A percentile compares a stretch with the other conserved stretches of the same genome.
Conservation (phyloP, 768 basidiomycete genomes). For the Collybia mongolica region DNA sequence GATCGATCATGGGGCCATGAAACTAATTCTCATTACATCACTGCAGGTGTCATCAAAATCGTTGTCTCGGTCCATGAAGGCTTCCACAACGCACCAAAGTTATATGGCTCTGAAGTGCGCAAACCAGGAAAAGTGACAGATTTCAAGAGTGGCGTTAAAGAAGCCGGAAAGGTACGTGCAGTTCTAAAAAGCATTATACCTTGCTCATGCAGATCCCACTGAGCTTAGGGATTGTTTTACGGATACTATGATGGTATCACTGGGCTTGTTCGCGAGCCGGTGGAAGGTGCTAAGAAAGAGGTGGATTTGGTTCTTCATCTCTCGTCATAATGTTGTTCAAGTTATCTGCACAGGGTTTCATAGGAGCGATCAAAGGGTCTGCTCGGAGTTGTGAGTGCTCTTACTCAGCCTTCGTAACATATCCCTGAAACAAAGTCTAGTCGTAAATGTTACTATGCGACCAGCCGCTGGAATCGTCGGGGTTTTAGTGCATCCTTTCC, state of each 20-base stretch:
- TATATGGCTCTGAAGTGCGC: slow-evolving; percentile 38
- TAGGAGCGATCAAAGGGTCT: slow-evolving; percentile 33
- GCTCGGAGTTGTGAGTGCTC: slow-evolving; percentile 29
- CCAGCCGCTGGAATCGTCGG: slow-evolving; percentile 33
- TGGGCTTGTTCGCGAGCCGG: slow-evolving; percentile 29
- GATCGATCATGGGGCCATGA: neutral
- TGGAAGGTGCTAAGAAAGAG: slow-evolving; percentile 31
- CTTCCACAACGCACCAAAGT: slow-evolving; percentile 38
- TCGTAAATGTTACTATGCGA: slow-evolving; percentile 28
- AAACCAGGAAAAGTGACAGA: slow-evolving; percentile 39
- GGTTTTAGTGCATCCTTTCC: slow-evolving; percentile 34
- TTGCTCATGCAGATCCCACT: neutral
- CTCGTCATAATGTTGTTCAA: neutral
- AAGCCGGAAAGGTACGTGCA: slow-evolving; percentile 43
- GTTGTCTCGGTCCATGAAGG: slow-evolving; percentile 43
- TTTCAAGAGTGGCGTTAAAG: slow-evolving; percentile 41
- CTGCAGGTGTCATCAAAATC: slow-evolving; percentile 41
- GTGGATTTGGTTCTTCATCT: slow-evolving; percentile 6
- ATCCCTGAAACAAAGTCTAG: slow-evolving; percentile 9
- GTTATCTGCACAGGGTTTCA: slow-evolving; percentile 21
- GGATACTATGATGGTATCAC: slow-evolving; percentile 37
- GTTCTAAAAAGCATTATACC: too few species aligned
- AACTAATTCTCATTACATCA: neutral
- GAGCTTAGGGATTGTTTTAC: slow-evolving; percentile 25
- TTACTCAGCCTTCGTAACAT: neutral